A percentile compares a stretch with the other conserved stretches of the same genome.
Evolutionary conservation across 1,284 basidiomycete species (phyloP).

Genomic region (Peniophora sp.): DNA sequence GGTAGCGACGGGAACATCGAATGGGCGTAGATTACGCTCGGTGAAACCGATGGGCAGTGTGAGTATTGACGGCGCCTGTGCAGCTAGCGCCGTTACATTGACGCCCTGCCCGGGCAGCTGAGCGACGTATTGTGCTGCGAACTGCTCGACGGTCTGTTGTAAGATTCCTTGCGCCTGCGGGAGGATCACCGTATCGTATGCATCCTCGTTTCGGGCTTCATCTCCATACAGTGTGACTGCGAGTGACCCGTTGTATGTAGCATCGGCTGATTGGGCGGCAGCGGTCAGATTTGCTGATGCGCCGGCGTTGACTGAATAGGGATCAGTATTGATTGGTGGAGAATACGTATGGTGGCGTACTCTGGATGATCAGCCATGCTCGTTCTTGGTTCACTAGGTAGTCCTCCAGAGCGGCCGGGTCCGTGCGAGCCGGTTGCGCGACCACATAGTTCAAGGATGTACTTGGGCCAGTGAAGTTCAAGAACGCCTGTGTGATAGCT

Average conservation of each 20-base stretch:
- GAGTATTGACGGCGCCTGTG: conserved; percentile 52
- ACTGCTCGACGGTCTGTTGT: conserved; percentile 11
- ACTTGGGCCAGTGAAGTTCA: conserved; percentile 10
- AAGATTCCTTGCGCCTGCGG: conserved; percentile 6
- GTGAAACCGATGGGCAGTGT: conserved; percentile 42
- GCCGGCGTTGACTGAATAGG: conserved; percentile 12
- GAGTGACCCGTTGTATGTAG: conserved; percentile 13
- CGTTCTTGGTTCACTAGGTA: conserved; percentile 13
- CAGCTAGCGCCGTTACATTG: conserved; percentile 30
- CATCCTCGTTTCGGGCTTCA: conserved; percentile 22
- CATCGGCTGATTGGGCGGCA: conserved; percentile 12
- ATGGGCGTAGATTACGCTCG: conserved; percentile 55
- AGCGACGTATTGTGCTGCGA: conserved; percentile 28
- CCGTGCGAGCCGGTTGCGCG: conserved; percentile 12
- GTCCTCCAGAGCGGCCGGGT: conserved; percentile 7
- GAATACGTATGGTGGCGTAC: conserved; percentile 8
- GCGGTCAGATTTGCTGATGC: conserved; percentile 14
- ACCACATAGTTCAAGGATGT: conserved; percentile 12
- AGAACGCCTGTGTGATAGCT: conserved; percentile 13
- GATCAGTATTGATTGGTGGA: not conserved
- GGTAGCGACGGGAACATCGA: conserved; percentile 56
- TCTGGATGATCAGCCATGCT: conserved; percentile 14
- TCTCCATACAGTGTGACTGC: conserved; percentile 15
- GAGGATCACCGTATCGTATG: conserved; percentile 12
- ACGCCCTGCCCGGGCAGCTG: conserved; percentile 21